phyloP scores from a whole-genome alignment of 768 basidiomycete genomes.

The Chalciporus piperatus region DNA sequence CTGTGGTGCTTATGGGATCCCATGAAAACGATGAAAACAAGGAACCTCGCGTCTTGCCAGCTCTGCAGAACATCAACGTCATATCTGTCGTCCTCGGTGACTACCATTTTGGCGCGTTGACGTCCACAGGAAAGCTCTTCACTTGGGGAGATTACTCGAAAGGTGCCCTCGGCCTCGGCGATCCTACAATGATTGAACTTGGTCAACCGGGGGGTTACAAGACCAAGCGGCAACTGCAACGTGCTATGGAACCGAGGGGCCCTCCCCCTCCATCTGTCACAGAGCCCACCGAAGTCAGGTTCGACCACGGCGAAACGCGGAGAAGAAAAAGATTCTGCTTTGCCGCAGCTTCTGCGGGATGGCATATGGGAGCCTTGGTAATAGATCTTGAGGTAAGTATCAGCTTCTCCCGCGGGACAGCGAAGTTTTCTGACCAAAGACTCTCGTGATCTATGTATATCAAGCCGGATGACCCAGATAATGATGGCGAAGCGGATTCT shows the following conservation, averaged over 20 bases:
- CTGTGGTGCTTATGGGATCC: constrained; percentile 74
- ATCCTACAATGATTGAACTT: constrained; percentile 51
- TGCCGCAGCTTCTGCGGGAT: constrained; percentile 77
- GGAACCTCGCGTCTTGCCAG: constrained; percentile 62
- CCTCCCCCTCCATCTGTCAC: constrained; percentile 41
- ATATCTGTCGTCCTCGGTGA: constrained; percentile 91
- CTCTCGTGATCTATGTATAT: constrained; percentile 2
- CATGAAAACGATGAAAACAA: constrained; percentile 41
- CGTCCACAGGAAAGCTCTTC: constrained; percentile 66
- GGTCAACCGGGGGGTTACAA: constrained; percentile 63
- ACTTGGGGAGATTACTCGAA: constrained; percentile 78
- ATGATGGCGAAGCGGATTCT: constrained; percentile 33
- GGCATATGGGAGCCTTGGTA: constrained; percentile 90
- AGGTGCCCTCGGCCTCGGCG: constrained; percentile 86
- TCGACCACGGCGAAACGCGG: constrained; percentile 55
- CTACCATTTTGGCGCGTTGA: constrained; percentile 88
- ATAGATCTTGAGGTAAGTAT: constrained; percentile 71
- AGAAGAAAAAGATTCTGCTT: constrained; percentile 71
- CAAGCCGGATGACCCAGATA: constrained; percentile 34
- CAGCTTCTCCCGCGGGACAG: not conserved
- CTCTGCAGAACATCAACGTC: constrained; percentile 70
- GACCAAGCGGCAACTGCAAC: constrained; percentile 35
- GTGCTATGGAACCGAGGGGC: constrained; percentile 22
- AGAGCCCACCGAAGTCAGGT: constrained; percentile 69
- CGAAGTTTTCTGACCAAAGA: constrained; percentile 3